These are phyloP conservation scores for Magnolia kwangsiensis DNA, from an alignment of 164 flowering plant species.

Conservation along the genomic window DNA sequence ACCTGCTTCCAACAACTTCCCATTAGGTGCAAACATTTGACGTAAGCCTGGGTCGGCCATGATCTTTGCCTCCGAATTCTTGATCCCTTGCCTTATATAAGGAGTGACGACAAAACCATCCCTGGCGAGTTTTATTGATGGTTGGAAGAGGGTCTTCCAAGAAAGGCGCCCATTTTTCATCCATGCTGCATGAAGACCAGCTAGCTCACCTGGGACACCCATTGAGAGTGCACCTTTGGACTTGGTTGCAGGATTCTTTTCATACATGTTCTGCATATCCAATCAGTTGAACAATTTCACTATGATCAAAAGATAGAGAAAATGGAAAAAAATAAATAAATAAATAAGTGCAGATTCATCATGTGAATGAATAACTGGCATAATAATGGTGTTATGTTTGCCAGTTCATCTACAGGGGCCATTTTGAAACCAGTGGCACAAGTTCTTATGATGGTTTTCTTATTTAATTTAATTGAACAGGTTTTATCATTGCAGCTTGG, in stretches of 20 bases:
- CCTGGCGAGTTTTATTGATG: constrained; percentile 75
- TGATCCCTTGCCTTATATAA: constrained; percentile 40
- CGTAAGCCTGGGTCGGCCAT: constrained; percentile 64
- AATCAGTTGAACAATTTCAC: not conserved
- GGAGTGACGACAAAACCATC: constrained; percentile 62
- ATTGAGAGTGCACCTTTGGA: constrained; percentile 61
- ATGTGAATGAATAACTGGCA: too few relatives aligned
- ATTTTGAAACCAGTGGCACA: too few relatives aligned
- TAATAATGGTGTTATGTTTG: too few relatives aligned
- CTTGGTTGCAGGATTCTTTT: constrained; percentile 42
- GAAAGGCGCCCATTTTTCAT: constrained; percentile 59
- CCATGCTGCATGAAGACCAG: constrained; percentile 91
- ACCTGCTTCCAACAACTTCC: constrained; percentile 56
- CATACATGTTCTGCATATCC: constrained; percentile 71
- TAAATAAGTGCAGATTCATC: too few relatives aligned
- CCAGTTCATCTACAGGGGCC: too few relatives aligned
- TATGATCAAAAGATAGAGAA: not conserved
- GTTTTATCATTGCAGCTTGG: too few relatives aligned
- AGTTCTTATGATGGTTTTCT: too few relatives aligned
- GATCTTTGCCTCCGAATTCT: constrained; percentile 13
- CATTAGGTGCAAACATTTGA: constrained; percentile 66
- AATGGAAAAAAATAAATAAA: not conserved
- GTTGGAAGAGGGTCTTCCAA: constrained; percentile 70
- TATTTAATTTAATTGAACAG: too few relatives aligned
- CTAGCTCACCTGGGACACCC: constrained; percentile 94